Evolutionary conservation across 2,329 filamentous ascomycete genomes (phyloP), one percentile per base, ranked within the genome.

Genomic region (Trichoderma sp.): DNA sequence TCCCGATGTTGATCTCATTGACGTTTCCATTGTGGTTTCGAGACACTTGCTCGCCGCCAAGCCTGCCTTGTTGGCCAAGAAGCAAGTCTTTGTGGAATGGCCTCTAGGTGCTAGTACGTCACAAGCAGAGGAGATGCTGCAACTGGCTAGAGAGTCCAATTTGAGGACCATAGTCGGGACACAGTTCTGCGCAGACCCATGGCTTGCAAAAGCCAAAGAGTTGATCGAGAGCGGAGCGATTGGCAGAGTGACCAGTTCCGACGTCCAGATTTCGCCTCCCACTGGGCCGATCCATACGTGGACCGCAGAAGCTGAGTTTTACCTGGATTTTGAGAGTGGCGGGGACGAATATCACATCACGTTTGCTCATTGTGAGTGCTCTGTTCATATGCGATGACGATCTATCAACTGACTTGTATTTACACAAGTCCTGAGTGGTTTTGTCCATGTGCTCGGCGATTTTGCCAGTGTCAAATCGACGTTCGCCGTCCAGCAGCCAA

Each of bases 71-170:
- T 79, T 81, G 12, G 85, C 86, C 0, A 88, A 87, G 8, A 90
- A 90, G 79, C 79, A 83, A 0, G 84, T 88, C 0, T 90, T 84
- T 76, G 84, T 89, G 14, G 89, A 91, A 81, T 91, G 89, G 87
- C 89, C 88, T 3, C 82, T 90, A 0, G 86, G 85, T 0, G 79
- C 84, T 16, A 85, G 85, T 65, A 78, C 82, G 1, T 75, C 78
- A 4, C 80, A 84, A 3, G 85, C 85, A 0, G 77, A 81, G 21
- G 84, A 87, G 74, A 79, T 90, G 78, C 80, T 82, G 0, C 78
- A 78, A 0, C 59, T 85, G 6, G 85, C 83, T 0, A 77, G 77
- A 4, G 60, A 82, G 27, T 80, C 82, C 8, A 80, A 84, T 2
- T 80, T 81, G 16, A 81, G 81, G 64, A 86, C 83, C 2, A 82